Conservation (phyloP, 768 basidiomycete species). For the Dacryopinax primogenitus region DNA sequence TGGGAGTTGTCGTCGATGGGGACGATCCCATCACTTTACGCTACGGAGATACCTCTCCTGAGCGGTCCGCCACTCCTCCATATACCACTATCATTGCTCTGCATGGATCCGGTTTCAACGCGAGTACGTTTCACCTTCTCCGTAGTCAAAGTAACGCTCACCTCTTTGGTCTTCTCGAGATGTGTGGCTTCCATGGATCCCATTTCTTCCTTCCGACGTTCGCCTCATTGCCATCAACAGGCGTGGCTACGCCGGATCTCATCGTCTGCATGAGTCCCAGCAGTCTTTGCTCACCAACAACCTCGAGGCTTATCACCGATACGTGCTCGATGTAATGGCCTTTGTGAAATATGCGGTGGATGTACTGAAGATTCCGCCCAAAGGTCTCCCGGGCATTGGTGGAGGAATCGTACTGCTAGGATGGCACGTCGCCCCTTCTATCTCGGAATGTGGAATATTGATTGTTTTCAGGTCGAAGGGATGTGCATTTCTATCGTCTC, state of each 20-base stretch:
- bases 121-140: neutral
- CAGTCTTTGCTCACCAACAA: neutral
- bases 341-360: neutral
- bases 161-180: neutral
- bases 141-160: too few relatives aligned
- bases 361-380: neutral
- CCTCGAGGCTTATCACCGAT: neutral
- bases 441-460: neutral
- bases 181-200: neutral
- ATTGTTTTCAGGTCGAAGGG: neutral
- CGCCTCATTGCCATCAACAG: neutral
- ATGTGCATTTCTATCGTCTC: neutral
- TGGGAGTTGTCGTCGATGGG: neutral
- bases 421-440: neutral
- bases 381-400: too few relatives aligned
- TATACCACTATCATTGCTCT: conserved; percentile 1
- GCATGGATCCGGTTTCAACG: neutral
- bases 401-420: neutral
- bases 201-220: neutral
- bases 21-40: neutral
- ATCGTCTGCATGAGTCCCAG: neutral
- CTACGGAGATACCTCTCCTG: neutral
- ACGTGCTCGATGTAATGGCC: neutral
- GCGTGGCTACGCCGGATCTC: neutral
- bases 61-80: neutral